Base-by-base conservation (phyloP, 192 early-diverging fungal species). In the Chytriomyces sp. region DNA sequence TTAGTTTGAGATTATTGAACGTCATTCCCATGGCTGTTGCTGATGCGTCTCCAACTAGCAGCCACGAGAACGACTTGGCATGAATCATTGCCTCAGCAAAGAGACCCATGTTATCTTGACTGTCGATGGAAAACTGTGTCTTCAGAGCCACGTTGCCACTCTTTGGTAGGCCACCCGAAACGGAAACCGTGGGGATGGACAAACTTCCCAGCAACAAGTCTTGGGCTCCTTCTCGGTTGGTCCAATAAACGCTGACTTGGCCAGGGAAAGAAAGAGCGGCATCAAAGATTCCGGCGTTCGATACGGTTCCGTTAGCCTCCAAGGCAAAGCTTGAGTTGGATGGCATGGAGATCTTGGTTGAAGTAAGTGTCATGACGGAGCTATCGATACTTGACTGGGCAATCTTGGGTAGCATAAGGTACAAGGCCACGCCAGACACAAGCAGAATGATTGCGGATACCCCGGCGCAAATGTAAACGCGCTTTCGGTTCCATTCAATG, bases 1-100 rank as follows among this genome's bases (percentile, higher is more conserved):
- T 71, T 60, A 83, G 61, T 6, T 62, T 77, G 13, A 83, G 63
- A 35, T 77, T 80, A 7, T 64, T 78, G 82, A 81, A 77, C 61
- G 73, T 78, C 53, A 80, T 45, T n/a, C 79, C 79, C n/a, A 83
- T 43, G 26, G 82, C 82, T 23, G 50, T 64, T 10, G 67, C 79
- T 10, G 44, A 44, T 1, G 80, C 57, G 11, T 48, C 26, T n/a
- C 72, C 77, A 7, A 35, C 45, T n/a, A 83, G 64, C 20, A 77
- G 45, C 82, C 82, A 83, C 18, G 49, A 50, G 61, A 83, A 81
- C 7, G 46, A 50, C 20, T 26, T 28, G 6, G 53, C 46, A 44
- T 64, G 53, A 60, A 81, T 75, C 65, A 83, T 65, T 72, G 68
- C 65, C 44, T 63, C 61, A 64, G 80, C 64, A 68, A 83, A 83